Evolutionary conservation across 73 alveolate genomes (phyloP).

Genomic region (Paramecium sexaurelia): DNA sequence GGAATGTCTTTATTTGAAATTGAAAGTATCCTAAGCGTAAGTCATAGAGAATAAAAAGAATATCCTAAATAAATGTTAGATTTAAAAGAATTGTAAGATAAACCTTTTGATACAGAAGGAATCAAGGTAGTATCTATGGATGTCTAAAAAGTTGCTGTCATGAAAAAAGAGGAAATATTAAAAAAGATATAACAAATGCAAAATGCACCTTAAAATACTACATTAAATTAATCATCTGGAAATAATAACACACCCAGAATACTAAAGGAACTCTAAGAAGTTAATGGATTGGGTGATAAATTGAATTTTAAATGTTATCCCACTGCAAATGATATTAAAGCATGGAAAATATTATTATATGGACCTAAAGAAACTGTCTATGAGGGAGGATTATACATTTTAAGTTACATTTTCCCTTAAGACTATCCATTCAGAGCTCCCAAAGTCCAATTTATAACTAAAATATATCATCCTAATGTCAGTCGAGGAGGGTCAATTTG

Average conservation of each 20-base stretch:
- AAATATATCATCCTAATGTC: conserved; percentile 68
- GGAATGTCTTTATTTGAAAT: conserved; percentile 67
- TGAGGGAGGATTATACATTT: conserved; percentile 69
- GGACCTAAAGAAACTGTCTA: conserved; percentile 74
- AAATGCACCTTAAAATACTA: neutral
- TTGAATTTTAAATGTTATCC: conserved; percentile 49
- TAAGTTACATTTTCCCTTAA: conserved; percentile 55
- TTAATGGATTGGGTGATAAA: neutral
- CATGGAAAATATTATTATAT: conserved; percentile 54
- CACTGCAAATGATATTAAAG: conserved; percentile 5
- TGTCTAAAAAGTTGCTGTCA: neutral
- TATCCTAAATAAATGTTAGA: neutral
- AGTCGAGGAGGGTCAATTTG: conserved; percentile 59
- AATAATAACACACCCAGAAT: neutral
- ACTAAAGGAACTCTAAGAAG: conserved; percentile 2
- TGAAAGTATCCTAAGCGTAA: conserved; percentile 61
- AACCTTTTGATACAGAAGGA: conserved; percentile 50
- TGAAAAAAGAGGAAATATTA: conserved; percentile 1
- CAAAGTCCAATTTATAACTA: conserved; percentile 50
- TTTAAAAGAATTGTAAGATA: neutral
- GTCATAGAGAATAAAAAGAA: neutral
- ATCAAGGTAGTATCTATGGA: neutral
- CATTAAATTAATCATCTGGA: neutral
- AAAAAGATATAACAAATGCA: neutral
- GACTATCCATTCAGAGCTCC: conserved; percentile 78